A percentile compares a stretch with the other conserved stretches of the same genome.
These are phyloP conservation scores for Fusarium pininemorale DNA, from an alignment of 2,329 filamentous ascomycete genomes.

Conservation along the genomic window DNA sequence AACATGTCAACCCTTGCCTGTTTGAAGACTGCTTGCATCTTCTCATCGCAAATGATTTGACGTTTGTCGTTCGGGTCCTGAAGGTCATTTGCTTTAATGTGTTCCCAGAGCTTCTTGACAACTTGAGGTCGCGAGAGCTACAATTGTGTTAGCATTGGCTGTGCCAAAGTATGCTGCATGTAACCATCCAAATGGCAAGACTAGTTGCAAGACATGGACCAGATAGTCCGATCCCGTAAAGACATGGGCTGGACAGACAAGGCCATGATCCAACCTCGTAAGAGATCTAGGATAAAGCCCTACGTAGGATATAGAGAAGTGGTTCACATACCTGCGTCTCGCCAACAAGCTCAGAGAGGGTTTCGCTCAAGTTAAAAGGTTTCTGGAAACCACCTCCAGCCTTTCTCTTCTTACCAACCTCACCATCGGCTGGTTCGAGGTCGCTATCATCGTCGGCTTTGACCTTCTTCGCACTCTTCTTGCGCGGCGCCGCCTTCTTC, in stretches of 20 bases:
- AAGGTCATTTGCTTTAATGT: slow-evolving; percentile 87
- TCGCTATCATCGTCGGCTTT: slow-evolving; percentile 84
- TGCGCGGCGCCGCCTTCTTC: slow-evolving; percentile 69
- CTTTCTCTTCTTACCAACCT: slow-evolving; percentile 71
- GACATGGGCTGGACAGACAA: not conserved
- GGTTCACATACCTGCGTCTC: slow-evolving; percentile 69
- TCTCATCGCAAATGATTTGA: slow-evolving; percentile 91
- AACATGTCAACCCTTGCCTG: slow-evolving; percentile 96
- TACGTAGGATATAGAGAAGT: not conserved
- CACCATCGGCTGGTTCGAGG: slow-evolving; percentile 68
- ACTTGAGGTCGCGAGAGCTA: slow-evolving; percentile 93
- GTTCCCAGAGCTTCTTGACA: slow-evolving; percentile 95
- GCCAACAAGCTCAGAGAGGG: slow-evolving; percentile 75
- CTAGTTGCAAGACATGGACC: not conserved
- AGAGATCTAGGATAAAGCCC: not conserved
- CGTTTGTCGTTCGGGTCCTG: slow-evolving; percentile 93
- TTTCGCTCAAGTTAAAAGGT: slow-evolving; percentile 77
- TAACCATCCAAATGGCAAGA: not conserved
- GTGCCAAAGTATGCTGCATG: not conserved
- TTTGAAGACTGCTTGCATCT: slow-evolving; percentile 92
- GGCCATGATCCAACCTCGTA: not conserved
- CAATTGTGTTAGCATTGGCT: slow-evolving; percentile 10
- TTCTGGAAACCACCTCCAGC: slow-evolving; percentile 95
- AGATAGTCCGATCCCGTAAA: not conserved
- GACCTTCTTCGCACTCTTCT: slow-evolving; percentile 81